Percentiles rank a stretch among this genome's conserved stretches.
phyloP scores from a whole-genome alignment of 257 asterid genomes.

The Capsicum rhomboideum region DNA sequence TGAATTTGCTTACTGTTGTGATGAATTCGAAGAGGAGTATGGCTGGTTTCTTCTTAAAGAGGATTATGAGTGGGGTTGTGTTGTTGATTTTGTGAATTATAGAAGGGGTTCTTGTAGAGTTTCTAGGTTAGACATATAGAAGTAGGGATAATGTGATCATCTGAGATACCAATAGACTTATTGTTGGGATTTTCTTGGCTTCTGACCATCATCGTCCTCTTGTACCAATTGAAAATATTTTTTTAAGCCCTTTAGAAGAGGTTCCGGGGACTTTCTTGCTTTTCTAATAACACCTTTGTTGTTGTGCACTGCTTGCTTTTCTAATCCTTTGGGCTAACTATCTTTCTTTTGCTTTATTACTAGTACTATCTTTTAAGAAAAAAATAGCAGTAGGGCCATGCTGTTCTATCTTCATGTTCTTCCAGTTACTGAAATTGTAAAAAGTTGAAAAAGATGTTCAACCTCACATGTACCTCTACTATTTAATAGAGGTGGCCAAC shows the following conservation, averaged over 20 bases:
- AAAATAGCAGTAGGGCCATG: conserved; percentile 31
- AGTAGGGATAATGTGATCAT: conserved; percentile 20
- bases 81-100: conserved; percentile 20
- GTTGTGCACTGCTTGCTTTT: conserved; percentile 8
- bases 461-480: conserved; percentile 19
- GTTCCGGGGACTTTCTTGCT: conserved; percentile 12
- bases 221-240: neutral
- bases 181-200: conserved; percentile 29
- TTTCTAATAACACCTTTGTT: conserved; percentile 10
- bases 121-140: conserved; percentile 55
- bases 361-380: conserved; percentile 1
- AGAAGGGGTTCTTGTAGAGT: conserved; percentile 76
- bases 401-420: conserved; percentile 5
- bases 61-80: neutral
- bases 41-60: neutral
- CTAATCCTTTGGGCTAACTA: neutral
- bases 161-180: conserved; percentile 8
- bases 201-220: conserved; percentile 51
- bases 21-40: neutral
- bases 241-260: neutral
- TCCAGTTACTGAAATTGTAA: conserved; percentile 8
- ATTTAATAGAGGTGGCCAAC: neutral
- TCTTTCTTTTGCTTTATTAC: conserved; percentile 27
- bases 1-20: conserved; percentile 34
- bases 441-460: conserved; percentile 8